Conservation (phyloP, 129 eudicot genomes). For the Oenanthe sinensis region DNA sequence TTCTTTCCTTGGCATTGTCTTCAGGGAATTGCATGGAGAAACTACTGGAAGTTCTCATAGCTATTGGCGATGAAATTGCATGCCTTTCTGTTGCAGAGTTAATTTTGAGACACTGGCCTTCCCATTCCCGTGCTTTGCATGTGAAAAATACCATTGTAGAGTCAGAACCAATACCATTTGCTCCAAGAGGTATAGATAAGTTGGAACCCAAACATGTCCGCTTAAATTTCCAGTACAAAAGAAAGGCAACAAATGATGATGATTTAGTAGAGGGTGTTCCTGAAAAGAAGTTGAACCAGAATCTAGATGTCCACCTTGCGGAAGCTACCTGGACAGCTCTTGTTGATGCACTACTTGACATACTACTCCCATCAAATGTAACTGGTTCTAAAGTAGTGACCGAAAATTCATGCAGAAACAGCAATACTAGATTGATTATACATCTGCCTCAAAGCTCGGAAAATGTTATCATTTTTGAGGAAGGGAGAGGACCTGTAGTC, state of each 20-base stretch:
- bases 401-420: conserved; percentile 21
- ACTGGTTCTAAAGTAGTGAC: conserved; percentile 31
- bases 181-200: conserved; percentile 95
- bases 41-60: conserved; percentile 90
- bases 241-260: conserved; percentile 44
- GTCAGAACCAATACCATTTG: conserved; percentile 64
- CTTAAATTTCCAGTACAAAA: conserved; percentile 58
- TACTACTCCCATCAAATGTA: conserved; percentile 37
- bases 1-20: conserved; percentile 15
- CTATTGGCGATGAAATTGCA: conserved; percentile 93
- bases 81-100: conserved; percentile 83
- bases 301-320: conserved; percentile 37
- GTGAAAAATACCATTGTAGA: conserved; percentile 76
- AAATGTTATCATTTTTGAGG: conserved; percentile 14
- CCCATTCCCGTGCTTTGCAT: conserved; percentile 88
- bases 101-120: conserved; percentile 87
- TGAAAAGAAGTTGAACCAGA: conserved; percentile 51
- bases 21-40: conserved; percentile 99
- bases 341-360: conserved; percentile 43
- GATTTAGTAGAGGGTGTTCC: conserved; percentile 27
- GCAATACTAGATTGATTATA: conserved; percentile 48
- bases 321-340: conserved; percentile 84
- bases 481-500: conserved; percentile 20
- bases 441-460: conserved; percentile 39
- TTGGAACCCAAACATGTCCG: conserved; percentile 79